phyloP scores from a whole-genome alignment of 2,329 filamentous ascomycete species.

The Diaporthe citrichinensis region DNA sequence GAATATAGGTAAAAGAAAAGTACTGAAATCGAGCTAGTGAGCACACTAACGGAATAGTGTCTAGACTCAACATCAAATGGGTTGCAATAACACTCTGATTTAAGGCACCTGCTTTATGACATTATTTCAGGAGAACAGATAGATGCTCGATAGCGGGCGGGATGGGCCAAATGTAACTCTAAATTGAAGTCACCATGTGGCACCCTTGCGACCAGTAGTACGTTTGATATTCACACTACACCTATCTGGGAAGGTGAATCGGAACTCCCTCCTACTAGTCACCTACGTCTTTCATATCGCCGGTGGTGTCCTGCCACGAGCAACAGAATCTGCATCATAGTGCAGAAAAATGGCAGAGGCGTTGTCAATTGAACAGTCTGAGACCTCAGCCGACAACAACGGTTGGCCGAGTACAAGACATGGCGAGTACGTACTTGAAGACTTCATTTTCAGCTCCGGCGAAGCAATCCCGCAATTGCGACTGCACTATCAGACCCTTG shows the following conservation, averaged over 20 bases:
- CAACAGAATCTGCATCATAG: not conserved
- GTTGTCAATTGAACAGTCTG: not conserved
- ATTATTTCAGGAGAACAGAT: not conserved
- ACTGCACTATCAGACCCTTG: constrained; percentile 41
- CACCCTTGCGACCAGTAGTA: constrained; percentile 3
- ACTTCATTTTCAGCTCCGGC: constrained; percentile 39
- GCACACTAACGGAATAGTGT: too few species aligned
- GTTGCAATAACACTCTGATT: too few species aligned
- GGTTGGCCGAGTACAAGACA: constrained; percentile 1
- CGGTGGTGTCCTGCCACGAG: not conserved
- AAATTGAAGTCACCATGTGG: not conserved
- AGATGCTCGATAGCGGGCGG: not conserved
- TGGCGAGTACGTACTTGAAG: constrained; percentile 3
- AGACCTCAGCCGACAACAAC: not conserved
- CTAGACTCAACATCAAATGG: too few species aligned
- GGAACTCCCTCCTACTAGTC: not conserved
- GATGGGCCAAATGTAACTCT: not conserved
- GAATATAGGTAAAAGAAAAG: too few species aligned
- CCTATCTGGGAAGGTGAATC: constrained; percentile 24
- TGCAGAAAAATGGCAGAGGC: constrained; percentile 27
- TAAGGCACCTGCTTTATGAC: too few species aligned
- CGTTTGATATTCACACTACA: not conserved
- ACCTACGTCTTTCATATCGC: constrained; percentile 16
- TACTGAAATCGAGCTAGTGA: too few species aligned
- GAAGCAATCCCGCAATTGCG: constrained; percentile 32